Evolutionary conservation across 441 rosid genomes (phyloP), one percentile per base, ranked within the genome.

Genomic region (Euphorbia schlechtendalii): DNA sequence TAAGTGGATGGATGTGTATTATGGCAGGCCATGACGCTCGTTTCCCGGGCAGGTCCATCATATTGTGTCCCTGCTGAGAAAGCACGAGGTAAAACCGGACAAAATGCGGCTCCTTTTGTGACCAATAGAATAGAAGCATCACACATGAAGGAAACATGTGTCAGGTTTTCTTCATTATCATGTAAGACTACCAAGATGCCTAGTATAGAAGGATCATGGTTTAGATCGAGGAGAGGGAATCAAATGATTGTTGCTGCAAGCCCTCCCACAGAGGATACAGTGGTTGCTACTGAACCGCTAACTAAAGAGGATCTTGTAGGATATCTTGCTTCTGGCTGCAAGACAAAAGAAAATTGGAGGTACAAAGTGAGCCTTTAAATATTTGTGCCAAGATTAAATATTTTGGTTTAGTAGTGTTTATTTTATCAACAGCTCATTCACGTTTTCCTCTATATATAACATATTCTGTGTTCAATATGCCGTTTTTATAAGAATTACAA

Each of bases 311-410:
- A 94, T 83, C 95, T 94, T 61, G 81, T 94, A 8, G 83, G 68
- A 21, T 89, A 90, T 73, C 96, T 90, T 72, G 97, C 87, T 66
- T 90, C 97, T 53, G 97, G 99, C 30, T 93, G 97, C 82, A 93
- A 93, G 81, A 54, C 93, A 3, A 90, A 88, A 78, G 97, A 90
- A 28, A 80, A 84, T 8, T 93, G 93, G 93, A 93, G 99, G 99
- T 90, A 34, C 8, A 34, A 34, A 5, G 68, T n/a, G 41, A 24
- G 28, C 17, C 11, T 7, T 28, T 66, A 11, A 24, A 36, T 43
- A 3, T n/a, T 41, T 45, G n/a, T 15, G 22, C 34, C 27, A 24
- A 36, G 40, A 15, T 61, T 5, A 2, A 68, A 34, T 60, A 24
- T 52, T 59, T 15, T 7, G 27, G 25, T 32, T 6, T 18, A 36